A percentile compares a stretch with the other conserved stretches of the same genome.
These are phyloP conservation scores for Tolypocladium cylindrosporum DNA, from an alignment of 2,329 filamentous ascomycete genomes.

Conservation along the genomic window DNA sequence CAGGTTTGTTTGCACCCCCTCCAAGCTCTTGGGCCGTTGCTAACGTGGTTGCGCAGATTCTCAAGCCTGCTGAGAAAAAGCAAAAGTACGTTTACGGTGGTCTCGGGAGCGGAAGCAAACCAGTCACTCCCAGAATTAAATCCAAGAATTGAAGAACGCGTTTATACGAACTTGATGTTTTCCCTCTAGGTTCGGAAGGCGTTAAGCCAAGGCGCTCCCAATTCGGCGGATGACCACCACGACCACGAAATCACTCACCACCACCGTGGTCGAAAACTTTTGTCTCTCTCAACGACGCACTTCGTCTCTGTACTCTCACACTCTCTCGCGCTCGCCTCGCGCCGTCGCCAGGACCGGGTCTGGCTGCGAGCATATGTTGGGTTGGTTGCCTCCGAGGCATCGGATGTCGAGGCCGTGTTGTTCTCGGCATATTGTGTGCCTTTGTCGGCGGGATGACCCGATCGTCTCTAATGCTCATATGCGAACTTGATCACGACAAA, in stretches of 20 bases:
- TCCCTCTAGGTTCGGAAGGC: slow-evolving; percentile 92
- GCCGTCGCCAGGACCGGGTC: slow-evolving; percentile 12
- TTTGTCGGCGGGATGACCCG: slow-evolving; percentile 7
- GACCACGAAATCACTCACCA: slow-evolving; percentile 9
- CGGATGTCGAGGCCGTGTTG: slow-evolving; percentile 10
- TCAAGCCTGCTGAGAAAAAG: slow-evolving; percentile 99
- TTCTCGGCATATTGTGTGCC: neutral
- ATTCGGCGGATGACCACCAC: slow-evolving; percentile 11
- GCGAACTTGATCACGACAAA: slow-evolving; percentile 30
- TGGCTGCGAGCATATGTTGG: slow-evolving; percentile 13
- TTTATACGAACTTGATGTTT: slow-evolving; percentile 52
- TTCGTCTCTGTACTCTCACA: slow-evolving; percentile 6
- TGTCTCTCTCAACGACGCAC: slow-evolving; percentile 6
- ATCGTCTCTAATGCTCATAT: slow-evolving; percentile 27
- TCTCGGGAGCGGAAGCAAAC: slow-evolving; percentile 44
- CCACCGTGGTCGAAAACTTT: slow-evolving; percentile 6
- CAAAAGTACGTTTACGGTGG: slow-evolving; percentile 93
- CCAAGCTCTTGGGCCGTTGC: neutral
- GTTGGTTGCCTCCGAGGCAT: slow-evolving; percentile 18
- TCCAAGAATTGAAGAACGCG: slow-evolving; percentile 12
- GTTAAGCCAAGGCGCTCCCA: slow-evolving; percentile 41
- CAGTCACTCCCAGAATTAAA: slow-evolving; percentile 12
- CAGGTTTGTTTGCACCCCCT: slow-evolving; percentile 51
- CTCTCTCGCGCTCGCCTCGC: slow-evolving; percentile 14
- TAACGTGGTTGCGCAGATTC: slow-evolving; percentile 50